Conservation (phyloP, 148 eudicot species). For the Arctostaphylos glauca region DNA sequence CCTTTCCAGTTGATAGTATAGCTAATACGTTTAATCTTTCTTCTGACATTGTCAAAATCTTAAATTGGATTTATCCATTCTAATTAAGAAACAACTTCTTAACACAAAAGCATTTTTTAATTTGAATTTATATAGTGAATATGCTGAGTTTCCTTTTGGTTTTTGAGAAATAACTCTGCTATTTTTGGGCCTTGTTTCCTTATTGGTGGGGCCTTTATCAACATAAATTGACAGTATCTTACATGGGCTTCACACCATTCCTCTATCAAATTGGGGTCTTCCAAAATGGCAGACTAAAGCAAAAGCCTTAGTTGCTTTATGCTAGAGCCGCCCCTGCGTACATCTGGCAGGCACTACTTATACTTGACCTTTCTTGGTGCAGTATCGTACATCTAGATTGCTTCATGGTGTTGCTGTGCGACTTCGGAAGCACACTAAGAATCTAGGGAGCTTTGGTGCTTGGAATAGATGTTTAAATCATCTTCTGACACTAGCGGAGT, state of each 20-base stretch:
- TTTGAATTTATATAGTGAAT: neutral
- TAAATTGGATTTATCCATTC: neutral
- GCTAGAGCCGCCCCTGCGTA: neutral
- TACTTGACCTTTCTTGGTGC: constrained; percentile 23
- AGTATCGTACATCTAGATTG: constrained; percentile 95
- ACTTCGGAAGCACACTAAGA: constrained; percentile 79
- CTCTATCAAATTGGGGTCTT: neutral
- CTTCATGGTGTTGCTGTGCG: constrained; percentile 88
- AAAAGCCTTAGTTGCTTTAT: neutral
- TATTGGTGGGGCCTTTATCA: neutral
- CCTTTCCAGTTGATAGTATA: neutral
- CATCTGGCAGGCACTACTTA: constrained; percentile 2
- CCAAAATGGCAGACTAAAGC: neutral
- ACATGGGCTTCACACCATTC: neutral
- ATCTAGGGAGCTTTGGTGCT: constrained; percentile 88
- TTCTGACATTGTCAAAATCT: neutral
- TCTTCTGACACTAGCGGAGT: constrained; percentile 89
- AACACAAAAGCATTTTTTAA: neutral
- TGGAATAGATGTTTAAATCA: constrained; percentile 99
- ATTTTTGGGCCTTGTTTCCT: neutral
- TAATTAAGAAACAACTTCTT: neutral
- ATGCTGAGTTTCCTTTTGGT: neutral
- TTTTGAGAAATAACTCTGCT: neutral
- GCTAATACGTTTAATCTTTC: neutral
- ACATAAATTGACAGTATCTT: neutral